Percentiles rank a stretch among this genome's conserved stretches.
These are phyloP conservation scores for Edaphochlamys debaryana DNA, from an alignment of 139 green algal species.

Conservation along the genomic window DNA sequence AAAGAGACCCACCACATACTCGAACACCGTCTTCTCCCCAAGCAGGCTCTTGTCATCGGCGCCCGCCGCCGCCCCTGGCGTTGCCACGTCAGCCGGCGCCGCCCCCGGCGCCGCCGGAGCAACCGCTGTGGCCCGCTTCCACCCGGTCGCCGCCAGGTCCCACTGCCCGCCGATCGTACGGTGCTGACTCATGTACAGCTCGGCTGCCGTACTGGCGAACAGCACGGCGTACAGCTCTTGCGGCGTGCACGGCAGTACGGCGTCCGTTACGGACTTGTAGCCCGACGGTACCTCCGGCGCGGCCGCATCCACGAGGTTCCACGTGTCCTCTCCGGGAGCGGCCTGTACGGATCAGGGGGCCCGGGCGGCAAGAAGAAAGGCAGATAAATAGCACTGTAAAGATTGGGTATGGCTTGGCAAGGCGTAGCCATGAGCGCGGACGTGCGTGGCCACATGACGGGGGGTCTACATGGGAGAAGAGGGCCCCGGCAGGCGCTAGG, in stretches of 20 bases:
- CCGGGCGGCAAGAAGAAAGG: too few relatives aligned
- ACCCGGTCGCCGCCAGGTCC: not conserved
- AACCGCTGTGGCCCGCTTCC: not conserved
- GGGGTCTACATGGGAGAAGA: too few relatives aligned
- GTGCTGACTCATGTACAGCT: constrained; percentile 16
- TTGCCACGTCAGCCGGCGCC: not conserved
- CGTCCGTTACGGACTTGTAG: constrained; percentile 13
- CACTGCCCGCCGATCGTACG: constrained; percentile 16
- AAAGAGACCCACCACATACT: constrained; percentile 20
- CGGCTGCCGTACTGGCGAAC: not conserved
- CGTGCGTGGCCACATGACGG: too few relatives aligned
- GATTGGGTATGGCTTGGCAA: too few relatives aligned
- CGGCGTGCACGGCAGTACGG: constrained; percentile 21
- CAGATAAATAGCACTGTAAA: too few relatives aligned
- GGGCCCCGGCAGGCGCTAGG: too few relatives aligned
- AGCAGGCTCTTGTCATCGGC: constrained; percentile 27
- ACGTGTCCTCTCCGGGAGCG: constrained; percentile 3
- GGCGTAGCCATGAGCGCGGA: too few relatives aligned
- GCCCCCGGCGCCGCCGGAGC: too few relatives aligned
- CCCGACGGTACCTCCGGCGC: not conserved
- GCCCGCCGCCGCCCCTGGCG: not conserved
- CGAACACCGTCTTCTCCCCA: not conserved
- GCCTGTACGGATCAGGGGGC: too few relatives aligned
- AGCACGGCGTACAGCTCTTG: constrained; percentile 31
- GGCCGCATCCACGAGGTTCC: not conserved